Evolutionary conservation across 805 yeast species (phyloP), one percentile per base, ranked within the genome.

Genomic region (Kazachstania psychrophila): DNA sequence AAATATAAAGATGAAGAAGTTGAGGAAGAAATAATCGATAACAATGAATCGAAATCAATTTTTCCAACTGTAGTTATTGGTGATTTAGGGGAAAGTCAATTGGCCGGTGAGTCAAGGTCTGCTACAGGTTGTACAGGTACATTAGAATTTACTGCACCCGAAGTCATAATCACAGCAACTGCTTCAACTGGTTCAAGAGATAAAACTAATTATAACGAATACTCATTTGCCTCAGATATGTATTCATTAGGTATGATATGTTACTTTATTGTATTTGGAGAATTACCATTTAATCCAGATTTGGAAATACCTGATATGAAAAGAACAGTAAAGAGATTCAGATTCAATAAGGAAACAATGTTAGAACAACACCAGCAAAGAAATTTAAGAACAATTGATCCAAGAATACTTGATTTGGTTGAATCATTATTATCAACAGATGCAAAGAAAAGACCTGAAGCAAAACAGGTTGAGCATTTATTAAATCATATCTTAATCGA

Each of bases 41-140:
- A 43, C 4, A 39, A 23, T 19, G 36, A 31, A 13, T n/a, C 7
- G 2, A 15, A n/a, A 19, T 14, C 23, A 10, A 7, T 8, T 8
- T 63, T 79, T 10, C 95, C 95, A 0, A 71, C 68, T n/a, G 73
- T 84, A 2, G 65, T 85, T 11, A 88, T 87, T 10, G 78, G 94
- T 30, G 96, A 87, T 60, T 81, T 87, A 56, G 96, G 96, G 3
- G 96, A 87, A 56, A 83, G 92, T 6, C 83, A 81, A 45, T 65
- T 81, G 44, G 78, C 79, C 37, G 86, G 89, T 11, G 75, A 70
- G 17, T 58, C 54, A 28, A 63, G 87, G 33, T 66, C 68, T 8
- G 77, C 88, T 1, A 77, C 87, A 5, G 96, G 96, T 0, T 73
- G 77, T 29, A 87, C 96, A 0, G 96, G 96, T 0, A 87, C 96